Base-by-base conservation (phyloP, 108 stramenopile species). In the Cylindrotheca fusiformis region DNA sequence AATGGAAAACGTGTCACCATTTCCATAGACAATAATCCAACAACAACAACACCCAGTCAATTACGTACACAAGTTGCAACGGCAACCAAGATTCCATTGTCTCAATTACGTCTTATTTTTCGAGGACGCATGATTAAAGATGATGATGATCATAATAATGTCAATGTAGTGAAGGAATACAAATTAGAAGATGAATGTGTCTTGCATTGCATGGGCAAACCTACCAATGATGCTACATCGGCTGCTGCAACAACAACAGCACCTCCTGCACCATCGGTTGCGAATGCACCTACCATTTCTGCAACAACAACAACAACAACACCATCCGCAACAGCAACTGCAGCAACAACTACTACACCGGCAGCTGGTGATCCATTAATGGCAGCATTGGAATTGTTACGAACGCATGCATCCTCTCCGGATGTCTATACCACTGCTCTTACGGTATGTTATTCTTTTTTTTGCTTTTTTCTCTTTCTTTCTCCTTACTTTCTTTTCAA, bases 161-260 rank as follows among this genome's bases (percentile, higher is more conserved):
- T n/a, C n/a, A n/a, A n/a, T n/a, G 81, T 71, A 44, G 80, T 87
- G 0, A 50, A 68, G 4, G 21, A 58, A n/a, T 89, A 72, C 65
- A 84, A 86, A 54, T 46, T 94, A 32, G 86, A 89, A 60, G 53
- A 87, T 10, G 93, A 82, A 8, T 85, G 79, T 60, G 88, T 94
- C 19, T 60, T 94, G 52, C 93, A 91, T 66, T 90, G 88, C 63
- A 86, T 94, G 88, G 93, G 91, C 25, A 93, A 85, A 48, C 87
- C 87, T 2, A 10, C 36, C 14, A 10, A 6, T 41, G 36, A 41
- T 41, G 36, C 36, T 41, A 26, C 59, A 19, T 17, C 58, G 20
- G 27, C 72, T 27, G 46, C 68, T 18, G 48, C 68, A 18, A 32
- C 55, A 24, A 20, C 63, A 4, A n/a, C n/a, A n/a, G n/a, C n/a